Percentiles rank a stretch among this genome's conserved stretches.
These are phyloP conservation scores for Pseudogymnoascus sp. DNA, from an alignment of 2,329 filamentous ascomycete species.

Conservation along the genomic window DNA sequence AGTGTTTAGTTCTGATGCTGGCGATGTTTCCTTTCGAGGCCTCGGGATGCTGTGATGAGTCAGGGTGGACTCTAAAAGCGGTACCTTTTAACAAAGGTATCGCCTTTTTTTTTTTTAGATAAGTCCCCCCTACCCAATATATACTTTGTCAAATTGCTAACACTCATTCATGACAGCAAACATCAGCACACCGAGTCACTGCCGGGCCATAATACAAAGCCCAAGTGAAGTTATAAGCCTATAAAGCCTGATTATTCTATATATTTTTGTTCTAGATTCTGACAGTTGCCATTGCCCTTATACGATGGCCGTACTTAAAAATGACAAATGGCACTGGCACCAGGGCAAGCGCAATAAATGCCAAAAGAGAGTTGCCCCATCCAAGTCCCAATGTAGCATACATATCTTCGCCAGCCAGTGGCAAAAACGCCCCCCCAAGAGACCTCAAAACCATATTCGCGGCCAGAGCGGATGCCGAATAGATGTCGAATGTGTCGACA, in stretches of 20 bases:
- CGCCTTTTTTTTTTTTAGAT: neutral
- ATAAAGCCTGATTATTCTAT: neutral
- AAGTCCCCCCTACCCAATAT: neutral
- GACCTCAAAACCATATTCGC: constrained; percentile 55
- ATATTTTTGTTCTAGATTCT: neutral
- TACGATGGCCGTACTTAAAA: constrained; percentile 23
- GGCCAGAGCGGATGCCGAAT: constrained; percentile 44
- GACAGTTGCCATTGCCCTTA: constrained; percentile 12
- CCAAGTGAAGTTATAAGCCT: neutral
- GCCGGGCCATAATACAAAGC: neutral
- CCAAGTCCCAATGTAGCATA: constrained; percentile 38
- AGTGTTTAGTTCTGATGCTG: neutral
- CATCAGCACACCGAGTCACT: neutral
- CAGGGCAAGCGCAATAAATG: constrained; percentile 39
- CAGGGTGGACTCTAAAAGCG: constrained; percentile 2
- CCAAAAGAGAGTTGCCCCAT: constrained; percentile 41
- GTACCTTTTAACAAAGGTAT: neutral
- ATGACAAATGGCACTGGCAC: constrained; percentile 25
- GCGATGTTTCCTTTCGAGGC: neutral
- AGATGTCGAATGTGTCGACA: constrained; percentile 34
- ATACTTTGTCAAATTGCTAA: neutral
- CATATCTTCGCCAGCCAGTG: constrained; percentile 47
- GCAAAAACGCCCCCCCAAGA: constrained; percentile 54
- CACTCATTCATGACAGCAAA: neutral
- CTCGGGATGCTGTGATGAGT: constrained; percentile 3